A percentile compares a stretch with the other conserved stretches of the same genome.
These are phyloP conservation scores for Phialocephala subalpina DNA, from an alignment of 2,329 filamentous ascomycete species.

Conservation along the genomic window DNA sequence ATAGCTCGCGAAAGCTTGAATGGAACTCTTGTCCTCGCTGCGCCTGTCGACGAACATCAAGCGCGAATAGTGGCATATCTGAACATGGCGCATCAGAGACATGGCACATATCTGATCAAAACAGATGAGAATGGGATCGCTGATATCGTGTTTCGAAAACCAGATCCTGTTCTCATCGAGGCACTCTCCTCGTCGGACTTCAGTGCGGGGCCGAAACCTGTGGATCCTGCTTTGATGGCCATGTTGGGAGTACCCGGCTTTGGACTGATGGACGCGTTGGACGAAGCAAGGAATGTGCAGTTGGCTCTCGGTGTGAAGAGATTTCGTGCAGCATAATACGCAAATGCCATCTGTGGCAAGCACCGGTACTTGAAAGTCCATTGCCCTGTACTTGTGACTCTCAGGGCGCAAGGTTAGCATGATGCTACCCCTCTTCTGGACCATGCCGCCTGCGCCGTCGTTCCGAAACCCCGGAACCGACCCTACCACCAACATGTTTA, in stretches of 20 bases:
- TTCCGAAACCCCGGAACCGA: too few species aligned
- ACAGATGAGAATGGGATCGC: neutral
- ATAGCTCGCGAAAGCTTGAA: constrained; percentile 13
- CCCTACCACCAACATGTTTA: too few species aligned
- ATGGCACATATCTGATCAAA: constrained; percentile 17
- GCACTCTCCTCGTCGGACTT: neutral
- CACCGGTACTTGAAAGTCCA: too few species aligned
- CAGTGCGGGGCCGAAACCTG: neutral
- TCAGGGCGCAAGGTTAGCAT: too few species aligned
- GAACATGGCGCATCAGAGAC: constrained; percentile 15
- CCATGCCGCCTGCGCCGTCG: too few species aligned
- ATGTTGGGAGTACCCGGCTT: neutral
- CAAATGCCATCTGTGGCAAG: neutral
- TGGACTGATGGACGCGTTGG: neutral
- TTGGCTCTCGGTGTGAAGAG: neutral
- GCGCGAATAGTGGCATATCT: constrained; percentile 9
- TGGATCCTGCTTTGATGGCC: neutral
- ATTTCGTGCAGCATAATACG: neutral
- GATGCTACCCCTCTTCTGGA: too few species aligned
- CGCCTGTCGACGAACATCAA: neutral
- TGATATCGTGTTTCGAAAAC: constrained; percentile 12
- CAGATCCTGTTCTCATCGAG: neutral
- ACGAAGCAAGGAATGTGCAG: neutral
- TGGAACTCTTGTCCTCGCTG: constrained; percentile 7
- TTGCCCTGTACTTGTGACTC: too few species aligned